These are phyloP conservation scores for Fonsecaea nubica DNA, from an alignment of 2,329 filamentous ascomycete genomes.

Conservation along the genomic window DNA sequence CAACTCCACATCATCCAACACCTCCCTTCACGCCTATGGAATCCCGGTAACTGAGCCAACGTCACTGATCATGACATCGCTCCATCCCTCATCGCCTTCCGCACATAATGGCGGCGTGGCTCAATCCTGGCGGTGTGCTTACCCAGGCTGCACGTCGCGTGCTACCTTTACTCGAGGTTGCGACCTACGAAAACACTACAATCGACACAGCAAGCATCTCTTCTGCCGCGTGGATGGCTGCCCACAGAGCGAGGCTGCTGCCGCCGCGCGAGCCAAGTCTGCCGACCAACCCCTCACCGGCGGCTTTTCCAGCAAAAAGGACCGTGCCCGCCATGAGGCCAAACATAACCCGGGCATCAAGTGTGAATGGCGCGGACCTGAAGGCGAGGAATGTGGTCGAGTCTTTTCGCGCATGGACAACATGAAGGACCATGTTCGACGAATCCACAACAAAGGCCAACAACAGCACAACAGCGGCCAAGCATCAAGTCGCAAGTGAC, in stretches of 20 bases:
- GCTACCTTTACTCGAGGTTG: constrained; percentile 65
- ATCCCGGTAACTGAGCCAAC: constrained; percentile 36
- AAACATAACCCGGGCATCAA: constrained; percentile 67
- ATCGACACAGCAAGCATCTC: constrained; percentile 66
- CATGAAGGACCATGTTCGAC: constrained; percentile 60
- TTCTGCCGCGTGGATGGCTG: constrained; percentile 67
- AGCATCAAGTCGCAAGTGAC: constrained; percentile 26
- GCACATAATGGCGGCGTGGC: constrained; percentile 3
- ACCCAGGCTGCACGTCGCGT: constrained; percentile 65
- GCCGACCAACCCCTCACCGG: constrained; percentile 52
- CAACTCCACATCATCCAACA: constrained; percentile 37
- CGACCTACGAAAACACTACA: constrained; percentile 68
- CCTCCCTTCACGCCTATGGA: constrained; percentile 39
- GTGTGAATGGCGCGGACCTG: constrained; percentile 48
- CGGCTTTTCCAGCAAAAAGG: constrained; percentile 69
- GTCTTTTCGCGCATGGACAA: constrained; percentile 68
- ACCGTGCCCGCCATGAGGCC: constrained; percentile 66
- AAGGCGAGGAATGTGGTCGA: constrained; percentile 58
- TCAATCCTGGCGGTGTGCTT: constrained; percentile 63
- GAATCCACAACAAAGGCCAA: constrained; percentile 49
- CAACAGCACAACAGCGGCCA: constrained; percentile 25
- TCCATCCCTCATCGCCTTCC: constrained; percentile 8
- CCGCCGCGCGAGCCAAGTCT: constrained; percentile 30
- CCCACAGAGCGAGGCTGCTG: constrained; percentile 52
- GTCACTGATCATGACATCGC: constrained; percentile 19